Conservation (phyloP, 1,284 basidiomycete genomes). For the Moniliophthora roreri region DNA sequence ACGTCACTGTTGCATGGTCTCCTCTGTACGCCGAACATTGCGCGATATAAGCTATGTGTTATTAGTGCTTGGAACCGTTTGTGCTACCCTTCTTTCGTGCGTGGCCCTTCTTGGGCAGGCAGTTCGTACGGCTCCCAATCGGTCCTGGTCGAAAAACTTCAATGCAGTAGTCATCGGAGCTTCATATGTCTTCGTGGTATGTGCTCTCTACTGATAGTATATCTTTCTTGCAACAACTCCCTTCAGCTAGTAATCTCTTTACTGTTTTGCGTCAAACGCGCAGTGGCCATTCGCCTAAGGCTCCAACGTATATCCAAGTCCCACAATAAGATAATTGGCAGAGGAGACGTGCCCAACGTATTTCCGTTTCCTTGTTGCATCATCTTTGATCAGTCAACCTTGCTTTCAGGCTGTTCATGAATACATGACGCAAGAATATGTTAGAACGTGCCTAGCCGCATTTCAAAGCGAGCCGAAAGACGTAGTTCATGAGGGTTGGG, state of each 20-base stretch:
- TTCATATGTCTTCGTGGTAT: conserved; percentile 64
- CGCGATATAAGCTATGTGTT: conserved; percentile 46
- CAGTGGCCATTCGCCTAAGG: conserved; percentile 59
- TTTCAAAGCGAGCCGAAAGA: conserved; percentile 77
- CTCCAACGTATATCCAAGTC: conserved; percentile 73
- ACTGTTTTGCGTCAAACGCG: conserved; percentile 62
- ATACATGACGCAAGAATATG: conserved; percentile 78
- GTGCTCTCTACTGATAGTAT: conserved; percentile 21
- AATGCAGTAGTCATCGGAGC: conserved; percentile 65
- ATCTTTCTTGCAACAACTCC: conserved; percentile 1
- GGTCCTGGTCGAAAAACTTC: conserved; percentile 57
- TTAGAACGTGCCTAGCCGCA: conserved; percentile 73
- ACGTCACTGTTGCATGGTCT: not conserved
- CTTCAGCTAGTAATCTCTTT: conserved; percentile 52
- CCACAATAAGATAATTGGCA: conserved; percentile 54
- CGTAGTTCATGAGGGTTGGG: conserved; percentile 79
- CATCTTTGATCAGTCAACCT: conserved; percentile 35
- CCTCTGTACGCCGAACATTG: conserved; percentile 28
- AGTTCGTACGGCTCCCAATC: conserved; percentile 54
- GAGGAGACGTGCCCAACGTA: conserved; percentile 74
- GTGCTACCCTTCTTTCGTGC: conserved; percentile 61
- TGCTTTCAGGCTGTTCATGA: conserved; percentile 48
- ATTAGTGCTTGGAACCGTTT: conserved; percentile 52
- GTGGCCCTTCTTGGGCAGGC: conserved; percentile 67
- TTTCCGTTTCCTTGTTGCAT: not conserved